Base-by-base conservation (phyloP, 2,329 filamentous ascomycete species). In the Thermoascus crustaceus region DNA sequence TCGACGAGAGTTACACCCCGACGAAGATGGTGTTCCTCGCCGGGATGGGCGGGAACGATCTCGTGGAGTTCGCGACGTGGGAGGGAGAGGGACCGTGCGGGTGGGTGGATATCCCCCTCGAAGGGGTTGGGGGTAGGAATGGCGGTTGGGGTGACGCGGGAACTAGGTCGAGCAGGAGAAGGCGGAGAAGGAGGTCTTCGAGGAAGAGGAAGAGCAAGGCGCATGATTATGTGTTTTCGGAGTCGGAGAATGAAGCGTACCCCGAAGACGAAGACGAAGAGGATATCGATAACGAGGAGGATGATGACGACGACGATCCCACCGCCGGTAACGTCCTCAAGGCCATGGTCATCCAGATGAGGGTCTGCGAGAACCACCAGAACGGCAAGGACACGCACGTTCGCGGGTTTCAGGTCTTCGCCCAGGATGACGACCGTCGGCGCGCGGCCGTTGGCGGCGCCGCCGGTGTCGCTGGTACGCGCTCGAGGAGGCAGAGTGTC, bases 311-410 rank as follows among this genome's bases (percentile, higher is more conserved):
- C 2, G 48, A 55, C 17, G 59, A 63, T 34, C 50, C 52, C 30
- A 71, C 69, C 31, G 78, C 78, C 52, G 82, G 74, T 25, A 82
- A 80, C 49, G 83, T 88, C 1, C 74, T 96, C 11, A 78, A 88
- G 41, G 87, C 85, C 10, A 94, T 89, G 65, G 77, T 96, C 19
- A 72, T 98, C 18, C 88, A 96, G 60, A 80, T 96, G 53, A 80
- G 84, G 47, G 81, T 98, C 32, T 75, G 89, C 34, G 91, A 96
- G 65, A 98, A 98, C 55, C 91, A 98, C 59, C 91, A 98, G 64
- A 98, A 98, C 58, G 91, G 91, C 45, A 98, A 98, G 60, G 91
- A 98, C 58, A 98, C 91, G n/a, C 91, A 98, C 68, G 74, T 98
- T 16, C 75, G 91, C 10, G 89, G 87, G 2, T 75, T 98, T 59